phyloP scores from a whole-genome alignment of 1,284 basidiomycete genomes.

The Fistulinella cinereoalba region DNA sequence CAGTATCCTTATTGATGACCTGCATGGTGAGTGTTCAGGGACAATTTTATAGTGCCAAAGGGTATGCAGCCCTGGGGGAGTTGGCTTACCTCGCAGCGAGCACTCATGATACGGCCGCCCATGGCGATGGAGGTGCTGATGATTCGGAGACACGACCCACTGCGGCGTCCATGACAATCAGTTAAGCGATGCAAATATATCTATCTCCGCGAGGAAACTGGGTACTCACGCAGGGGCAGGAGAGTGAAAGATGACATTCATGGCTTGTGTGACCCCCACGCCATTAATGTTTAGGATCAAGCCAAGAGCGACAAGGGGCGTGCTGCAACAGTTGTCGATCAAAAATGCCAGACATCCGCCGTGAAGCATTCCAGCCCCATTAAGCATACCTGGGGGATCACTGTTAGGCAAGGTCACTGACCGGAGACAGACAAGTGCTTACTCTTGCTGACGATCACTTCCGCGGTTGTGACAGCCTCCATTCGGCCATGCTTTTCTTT shows the following conservation, averaged over 20 bases:
- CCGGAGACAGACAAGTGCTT: conserved; percentile 13
- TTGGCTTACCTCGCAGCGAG: conserved; percentile 55
- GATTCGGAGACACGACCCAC: conserved; percentile 56
- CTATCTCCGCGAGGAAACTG: neutral
- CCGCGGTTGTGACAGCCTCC: conserved; percentile 58
- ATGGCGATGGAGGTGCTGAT: conserved; percentile 60
- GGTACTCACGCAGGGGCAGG: conserved; percentile 56
- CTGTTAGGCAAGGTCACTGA: conserved; percentile 8
- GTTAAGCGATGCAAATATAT: neutral
- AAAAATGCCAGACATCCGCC: conserved; percentile 69
- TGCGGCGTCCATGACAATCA: conserved; percentile 24
- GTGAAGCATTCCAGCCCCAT: conserved; percentile 69
- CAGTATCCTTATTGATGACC: conserved; percentile 55
- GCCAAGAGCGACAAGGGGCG: conserved; percentile 63
- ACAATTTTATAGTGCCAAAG: neutral
- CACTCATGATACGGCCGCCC: conserved; percentile 65
- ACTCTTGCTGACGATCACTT: conserved; percentile 60
- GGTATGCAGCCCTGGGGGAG: conserved; percentile 22
- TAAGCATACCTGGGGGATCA: conserved; percentile 55
- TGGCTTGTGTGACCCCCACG: conserved; percentile 67
- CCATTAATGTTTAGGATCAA: conserved; percentile 58
- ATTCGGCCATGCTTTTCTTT: conserved; percentile 45
- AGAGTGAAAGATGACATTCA: conserved; percentile 66
- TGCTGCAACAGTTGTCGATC: conserved; percentile 68
- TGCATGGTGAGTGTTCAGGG: conserved; percentile 27